Base-by-base conservation (phyloP, 2,329 filamentous ascomycete genomes). In the Xylariomycetidae sp. region DNA sequence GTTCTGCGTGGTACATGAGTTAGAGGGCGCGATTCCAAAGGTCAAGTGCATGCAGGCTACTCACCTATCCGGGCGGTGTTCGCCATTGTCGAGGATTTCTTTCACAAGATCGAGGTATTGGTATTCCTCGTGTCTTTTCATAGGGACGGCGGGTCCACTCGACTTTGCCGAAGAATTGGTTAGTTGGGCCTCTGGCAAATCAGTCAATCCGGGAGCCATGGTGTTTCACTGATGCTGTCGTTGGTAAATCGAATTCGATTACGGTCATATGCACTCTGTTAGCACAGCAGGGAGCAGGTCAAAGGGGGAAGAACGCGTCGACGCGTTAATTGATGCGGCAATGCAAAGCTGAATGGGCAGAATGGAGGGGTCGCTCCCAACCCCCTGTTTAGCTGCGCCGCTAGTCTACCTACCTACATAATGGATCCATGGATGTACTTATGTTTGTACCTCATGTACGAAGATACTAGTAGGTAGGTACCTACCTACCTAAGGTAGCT, bases 81-180 rank as follows among this genome's bases (percentile, higher is more conserved):
- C 92, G 52, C 92, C 92, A 16, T 77, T 66, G 12, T 79, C 68
- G 12, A 98, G 72, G 53, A 97, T 96, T 46, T 87, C 77, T 46
- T 80, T 82, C 42, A 97, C 88, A 16, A 98, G 74, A 50, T 90
- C 75, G 39, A 98, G 80, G 59, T 98, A 98, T 63, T 97, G 92
- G 55, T 88, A 71, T 65, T 98, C 92, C 67, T 97, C 89, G 54
- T 95, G 88, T 16, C 51, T 46, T 32, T 44, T 43, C 31, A 23
- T 23, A 14, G 36, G 32, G 9, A 27, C 17, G 29, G 43, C 35
- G 27, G 31, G 34, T 10, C 16, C 27, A 23, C 36, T 38, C 12
- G 16, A n/a, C 13, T 33, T 27, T 7, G 16, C 12, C 3, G 12
- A 12, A n/a, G 15, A 10, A 20, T 33, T 30, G 3, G 31, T 25